phyloP scores from a whole-genome alignment of 805 yeast genomes.

The Wickerhamomyces sydowiorum region DNA sequence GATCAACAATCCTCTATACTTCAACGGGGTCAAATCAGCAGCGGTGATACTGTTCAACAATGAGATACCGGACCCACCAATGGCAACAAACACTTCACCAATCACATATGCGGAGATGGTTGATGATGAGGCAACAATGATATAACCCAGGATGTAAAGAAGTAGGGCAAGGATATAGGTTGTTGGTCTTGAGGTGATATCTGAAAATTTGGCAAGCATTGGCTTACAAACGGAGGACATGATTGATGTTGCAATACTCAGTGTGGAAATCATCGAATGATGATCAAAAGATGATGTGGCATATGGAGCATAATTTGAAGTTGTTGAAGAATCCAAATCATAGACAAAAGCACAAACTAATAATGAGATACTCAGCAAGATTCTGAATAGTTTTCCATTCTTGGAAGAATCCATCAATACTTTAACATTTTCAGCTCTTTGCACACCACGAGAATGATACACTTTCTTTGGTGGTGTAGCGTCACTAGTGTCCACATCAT shows the following conservation, averaged over 20 bases:
- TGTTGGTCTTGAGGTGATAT: slow-evolving; percentile 34
- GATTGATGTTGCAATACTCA: slow-evolving; percentile 33
- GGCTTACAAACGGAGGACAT: slow-evolving; percentile 33
- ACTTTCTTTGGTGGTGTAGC: no score
- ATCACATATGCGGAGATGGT: slow-evolving; percentile 30
- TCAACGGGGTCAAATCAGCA: slow-evolving; percentile 34
- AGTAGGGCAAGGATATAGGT: slow-evolving; percentile 28
- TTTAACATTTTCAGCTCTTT: slow-evolving; percentile 17
- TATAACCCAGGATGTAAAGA: slow-evolving; percentile 29
- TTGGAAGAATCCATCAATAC: slow-evolving; percentile 13
- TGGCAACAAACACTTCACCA: slow-evolving; percentile 30
- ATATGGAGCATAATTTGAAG: slow-evolving; percentile 29
- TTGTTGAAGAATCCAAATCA: slow-evolving; percentile 27
- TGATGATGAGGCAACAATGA: slow-evolving; percentile 31
- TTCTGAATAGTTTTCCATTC: slow-evolving; percentile 11
- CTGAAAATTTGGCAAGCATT: slow-evolving; percentile 34
- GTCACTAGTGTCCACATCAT: no score
- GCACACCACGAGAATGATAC: slow-evolving; percentile 21
- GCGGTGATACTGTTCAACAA: slow-evolving; percentile 27
- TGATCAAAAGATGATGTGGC: slow-evolving; percentile 35
- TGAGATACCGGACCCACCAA: slow-evolving; percentile 33
- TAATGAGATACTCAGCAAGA: slow-evolving; percentile 10
- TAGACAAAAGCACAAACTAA: slow-evolving; percentile 12
- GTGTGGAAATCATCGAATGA: slow-evolving; percentile 34
- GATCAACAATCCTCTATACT: slow-evolving; percentile 31